These are phyloP conservation scores for Talaromyces sp. DNA, from an alignment of 2,329 filamentous ascomycete species.

Conservation along the genomic window DNA sequence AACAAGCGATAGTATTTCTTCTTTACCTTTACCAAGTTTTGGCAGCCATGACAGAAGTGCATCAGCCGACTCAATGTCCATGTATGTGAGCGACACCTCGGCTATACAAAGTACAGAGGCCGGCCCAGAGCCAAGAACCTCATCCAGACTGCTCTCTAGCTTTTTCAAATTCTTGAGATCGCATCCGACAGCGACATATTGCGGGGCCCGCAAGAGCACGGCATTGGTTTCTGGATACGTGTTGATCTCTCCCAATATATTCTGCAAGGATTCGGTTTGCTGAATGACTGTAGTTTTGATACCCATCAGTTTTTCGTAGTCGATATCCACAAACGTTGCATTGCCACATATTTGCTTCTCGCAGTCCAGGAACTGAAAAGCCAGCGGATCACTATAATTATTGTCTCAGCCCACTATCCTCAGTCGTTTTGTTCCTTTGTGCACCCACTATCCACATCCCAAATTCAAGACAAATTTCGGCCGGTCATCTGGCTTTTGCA, in stretches of 20 bases:
- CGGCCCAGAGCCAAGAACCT: slow-evolving; percentile 53
- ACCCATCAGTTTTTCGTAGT: slow-evolving; percentile 74
- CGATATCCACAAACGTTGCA: slow-evolving; percentile 74
- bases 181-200: slow-evolving; percentile 75
- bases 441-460: slow-evolving; percentile 80
- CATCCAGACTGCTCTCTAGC: slow-evolving; percentile 56
- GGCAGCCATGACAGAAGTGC: slow-evolving; percentile 73
- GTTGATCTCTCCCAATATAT: slow-evolving; percentile 45
- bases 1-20: slow-evolving; percentile 6
- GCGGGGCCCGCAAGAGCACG: slow-evolving; percentile 59
- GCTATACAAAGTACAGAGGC: slow-evolving; percentile 72
- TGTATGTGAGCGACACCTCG: slow-evolving; percentile 88
- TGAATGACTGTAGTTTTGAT: slow-evolving; percentile 67
- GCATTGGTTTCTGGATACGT: slow-evolving; percentile 23
- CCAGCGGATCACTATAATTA: slow-evolving; percentile 68
- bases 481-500: slow-evolving; percentile 53
- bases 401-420: slow-evolving; percentile 21
- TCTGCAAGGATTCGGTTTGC: slow-evolving; percentile 56
- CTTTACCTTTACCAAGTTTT: slow-evolving; percentile 59
- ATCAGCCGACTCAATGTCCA: slow-evolving; percentile 70
- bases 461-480: slow-evolving; percentile 74
- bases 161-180: slow-evolving; percentile 65
- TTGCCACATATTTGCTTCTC: slow-evolving; percentile 55
- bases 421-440: slow-evolving; percentile 13
- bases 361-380: slow-evolving; percentile 72